These are phyloP conservation scores for Sugiyamaella boreocaroliniensis DNA, from an alignment of 805 yeast species.

Conservation along the genomic window DNA sequence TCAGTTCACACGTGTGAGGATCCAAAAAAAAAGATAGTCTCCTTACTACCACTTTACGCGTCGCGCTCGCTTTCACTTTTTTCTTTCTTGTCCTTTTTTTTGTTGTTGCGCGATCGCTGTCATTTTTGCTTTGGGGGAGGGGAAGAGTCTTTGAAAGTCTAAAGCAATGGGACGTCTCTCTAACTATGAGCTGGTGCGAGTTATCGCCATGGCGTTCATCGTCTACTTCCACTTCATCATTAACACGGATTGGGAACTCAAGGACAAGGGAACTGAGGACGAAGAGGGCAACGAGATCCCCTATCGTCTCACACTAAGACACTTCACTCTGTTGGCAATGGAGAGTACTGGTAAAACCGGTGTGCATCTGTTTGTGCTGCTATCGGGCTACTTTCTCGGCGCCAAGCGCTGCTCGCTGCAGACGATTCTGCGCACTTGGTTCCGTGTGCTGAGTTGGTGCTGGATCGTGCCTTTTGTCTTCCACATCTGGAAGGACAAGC, in stretches of 20 bases:
- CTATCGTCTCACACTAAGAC: not conserved
- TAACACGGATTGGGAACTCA: not conserved
- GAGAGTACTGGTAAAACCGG: constrained; percentile 2
- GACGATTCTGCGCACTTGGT: constrained; percentile 4
- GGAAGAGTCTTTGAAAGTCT: no score
- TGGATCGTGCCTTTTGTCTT: constrained; percentile 2
- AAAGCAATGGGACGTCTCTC: constrained; percentile 3
- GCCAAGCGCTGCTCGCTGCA: not conserved
- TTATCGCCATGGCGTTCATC: not conserved
- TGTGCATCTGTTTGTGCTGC: constrained; percentile 3
- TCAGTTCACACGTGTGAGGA: no score
- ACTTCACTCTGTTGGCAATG: not conserved
- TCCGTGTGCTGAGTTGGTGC: constrained; percentile 1
- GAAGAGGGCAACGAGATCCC: not conserved
- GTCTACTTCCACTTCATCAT: constrained; percentile 3
- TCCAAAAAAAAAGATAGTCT: no score
- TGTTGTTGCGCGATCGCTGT: no score
- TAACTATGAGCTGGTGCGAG: constrained; percentile 5
- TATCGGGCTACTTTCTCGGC: constrained; percentile 6
- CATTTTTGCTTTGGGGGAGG: no score
- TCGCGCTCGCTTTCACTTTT: no score
- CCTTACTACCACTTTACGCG: no score
- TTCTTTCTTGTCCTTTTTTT: no score
- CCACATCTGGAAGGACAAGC: not conserved
- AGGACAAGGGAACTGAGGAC: not conserved